phyloP scores from a whole-genome alignment of 208 protist genomes.

The Leishmania tarentolae region DNA sequence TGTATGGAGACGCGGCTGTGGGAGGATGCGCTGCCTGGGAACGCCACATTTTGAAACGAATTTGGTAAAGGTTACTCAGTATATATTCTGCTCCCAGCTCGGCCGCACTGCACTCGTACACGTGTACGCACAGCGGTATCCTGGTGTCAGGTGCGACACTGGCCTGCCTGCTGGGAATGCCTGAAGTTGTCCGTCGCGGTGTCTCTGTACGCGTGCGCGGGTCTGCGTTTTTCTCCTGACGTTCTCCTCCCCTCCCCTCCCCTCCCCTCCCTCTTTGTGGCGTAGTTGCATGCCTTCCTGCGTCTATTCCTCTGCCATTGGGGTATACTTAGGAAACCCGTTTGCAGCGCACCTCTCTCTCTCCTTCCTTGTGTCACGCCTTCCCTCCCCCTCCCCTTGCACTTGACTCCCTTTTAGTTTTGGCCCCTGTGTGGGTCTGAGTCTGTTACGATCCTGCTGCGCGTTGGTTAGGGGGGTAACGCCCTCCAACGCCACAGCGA shows the following conservation, averaged over 20 bases:
- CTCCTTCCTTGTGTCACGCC: neutral
- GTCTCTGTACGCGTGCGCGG: neutral
- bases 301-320: neutral
- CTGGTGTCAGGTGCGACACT: neutral
- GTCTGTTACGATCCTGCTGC: neutral
- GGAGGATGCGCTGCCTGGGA: neutral
- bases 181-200: neutral
- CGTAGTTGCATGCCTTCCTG: neutral
- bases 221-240: neutral
- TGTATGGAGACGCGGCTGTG: neutral
- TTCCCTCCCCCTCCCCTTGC: neutral
- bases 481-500: neutral
- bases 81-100: neutral
- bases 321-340: neutral
- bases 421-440: neutral
- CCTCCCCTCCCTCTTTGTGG: neutral
- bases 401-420: too few species aligned
- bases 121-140: neutral
- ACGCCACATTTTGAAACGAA: neutral
- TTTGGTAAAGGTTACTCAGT: neutral
- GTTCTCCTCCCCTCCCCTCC: neutral
- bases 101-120: neutral
- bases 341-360: too few species aligned
- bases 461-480: conserved; percentile 2
- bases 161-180: neutral